Base-by-base conservation (phyloP, 495 filamentous ascomycete species). In the Lophiostoma macrostomum region DNA sequence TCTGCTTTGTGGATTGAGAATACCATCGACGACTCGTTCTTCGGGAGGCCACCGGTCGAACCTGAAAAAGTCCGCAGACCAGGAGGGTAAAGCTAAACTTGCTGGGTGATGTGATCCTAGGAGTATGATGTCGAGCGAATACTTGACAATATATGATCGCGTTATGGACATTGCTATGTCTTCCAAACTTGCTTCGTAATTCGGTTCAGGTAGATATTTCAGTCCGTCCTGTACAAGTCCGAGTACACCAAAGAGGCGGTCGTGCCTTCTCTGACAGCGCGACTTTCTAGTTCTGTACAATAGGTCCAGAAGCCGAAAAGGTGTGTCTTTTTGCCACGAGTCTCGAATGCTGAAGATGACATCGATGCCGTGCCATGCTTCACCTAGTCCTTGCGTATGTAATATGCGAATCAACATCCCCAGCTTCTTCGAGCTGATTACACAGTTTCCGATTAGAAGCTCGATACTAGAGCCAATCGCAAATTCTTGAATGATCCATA, bases 51-150 rank as follows among this genome's bases (percentile, higher is more conserved):
- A n/a, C n/a, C n/a, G n/a, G n/a, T 39, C 16, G 43, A 32, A 34
- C n/a, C 43, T 8, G 22, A 47, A 32, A n/a, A 11, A 31, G 23
- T 47, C 43, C 12, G 43, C 24, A 11, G 43, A 47, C 43, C 43
- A 47, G 19, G 25, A 32, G 12, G 43, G 43, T 13, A 44, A 27
- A 14, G 4, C 11, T 32, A 14, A 30, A 13, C 24, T 32, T 28
- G 14, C 20, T 47, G 16, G 6, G 28, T 25, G 43, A 34, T 47
- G 43, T 5, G 23, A 20, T 14, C 24, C 43, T 4, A 47, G 43
- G 14, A 47, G n/a, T 14, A 47, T 32, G 27, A 47, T 31, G 28
- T 47, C 43, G 10, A 47, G n/a, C 24, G 43, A 47, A 20, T 30
- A 18, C 28, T 28, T 31, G n/a, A 32, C 24, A n/a, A 47, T 47